Conservation (phyloP, 805 yeast genomes). For the Wickerhamomyces mucosus region DNA sequence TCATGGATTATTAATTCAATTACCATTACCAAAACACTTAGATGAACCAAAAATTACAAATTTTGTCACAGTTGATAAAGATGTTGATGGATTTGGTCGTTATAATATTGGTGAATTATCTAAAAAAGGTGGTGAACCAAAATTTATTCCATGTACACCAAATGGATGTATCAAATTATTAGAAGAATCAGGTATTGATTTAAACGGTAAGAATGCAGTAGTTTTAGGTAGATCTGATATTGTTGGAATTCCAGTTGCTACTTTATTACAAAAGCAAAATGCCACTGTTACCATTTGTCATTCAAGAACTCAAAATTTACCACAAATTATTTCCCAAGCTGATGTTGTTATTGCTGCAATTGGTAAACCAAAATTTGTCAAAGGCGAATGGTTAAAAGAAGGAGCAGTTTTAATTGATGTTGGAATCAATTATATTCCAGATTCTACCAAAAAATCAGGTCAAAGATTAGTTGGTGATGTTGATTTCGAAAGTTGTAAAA, state of each 20-base stretch:
- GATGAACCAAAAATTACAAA: slow-evolving; percentile 60
- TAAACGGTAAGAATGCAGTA: slow-evolving; percentile 67
- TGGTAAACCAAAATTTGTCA: slow-evolving; percentile 61
- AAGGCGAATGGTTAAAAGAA: slow-evolving; percentile 65
- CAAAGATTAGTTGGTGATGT: slow-evolving; percentile 71
- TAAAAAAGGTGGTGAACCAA: slow-evolving; percentile 63
- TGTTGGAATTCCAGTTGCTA: slow-evolving; percentile 75
- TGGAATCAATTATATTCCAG: slow-evolving; percentile 71
- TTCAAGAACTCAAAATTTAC: slow-evolving; percentile 47
- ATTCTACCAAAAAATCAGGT: slow-evolving; percentile 58
- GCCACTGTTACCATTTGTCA: slow-evolving; percentile 76
- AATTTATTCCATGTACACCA: slow-evolving; percentile 77
- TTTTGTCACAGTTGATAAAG: slow-evolving; percentile 57
- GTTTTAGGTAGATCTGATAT: slow-evolving; percentile 81
- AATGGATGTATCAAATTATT: slow-evolving; percentile 66
- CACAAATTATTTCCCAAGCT: slow-evolving; percentile 43
- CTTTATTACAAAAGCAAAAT: slow-evolving; percentile 56
- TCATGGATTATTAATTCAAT: slow-evolving; percentile 68
- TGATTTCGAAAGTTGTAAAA: slow-evolving; percentile 47
- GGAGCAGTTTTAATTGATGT: slow-evolving; percentile 72
- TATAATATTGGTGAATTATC: slow-evolving; percentile 69
- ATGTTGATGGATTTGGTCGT: slow-evolving; percentile 79
- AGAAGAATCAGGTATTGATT: slow-evolving; percentile 41
- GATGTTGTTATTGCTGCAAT: slow-evolving; percentile 75
- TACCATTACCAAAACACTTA: slow-evolving; percentile 66